phyloP scores from a whole-genome alignment of 345 rosid species.

The Microthlaspi erraticum region DNA sequence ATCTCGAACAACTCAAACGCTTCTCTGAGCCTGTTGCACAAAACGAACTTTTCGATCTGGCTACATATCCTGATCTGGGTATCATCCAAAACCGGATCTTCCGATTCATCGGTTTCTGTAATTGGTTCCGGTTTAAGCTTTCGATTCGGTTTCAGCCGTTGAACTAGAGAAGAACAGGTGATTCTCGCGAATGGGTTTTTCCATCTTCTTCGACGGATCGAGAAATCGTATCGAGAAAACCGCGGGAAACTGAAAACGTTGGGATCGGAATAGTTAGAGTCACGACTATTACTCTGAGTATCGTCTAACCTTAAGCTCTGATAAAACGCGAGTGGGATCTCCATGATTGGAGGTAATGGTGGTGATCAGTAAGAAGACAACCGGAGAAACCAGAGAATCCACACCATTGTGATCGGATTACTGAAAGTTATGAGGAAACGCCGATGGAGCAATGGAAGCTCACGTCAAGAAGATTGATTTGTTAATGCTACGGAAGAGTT shows the following conservation, averaged over 20 bases:
- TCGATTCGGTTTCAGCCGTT: constrained; percentile 60
- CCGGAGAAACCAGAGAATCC: constrained; percentile 15
- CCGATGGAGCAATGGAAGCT: no score
- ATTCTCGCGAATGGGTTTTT: constrained; percentile 47
- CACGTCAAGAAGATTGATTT: no score
- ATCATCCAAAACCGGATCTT: constrained; percentile 35
- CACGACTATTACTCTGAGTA: constrained; percentile 29
- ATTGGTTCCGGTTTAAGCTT: constrained; percentile 57
- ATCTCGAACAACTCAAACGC: constrained; percentile 89
- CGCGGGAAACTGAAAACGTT: constrained; percentile 40
- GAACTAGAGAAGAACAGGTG: constrained; percentile 56
- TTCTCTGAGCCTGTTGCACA: constrained; percentile 57
- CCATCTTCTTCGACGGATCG: constrained; percentile 52
- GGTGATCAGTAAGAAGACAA: constrained; percentile 19
- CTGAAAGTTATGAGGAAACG: no score
- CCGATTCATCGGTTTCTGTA: constrained; percentile 24
- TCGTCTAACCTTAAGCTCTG: constrained; percentile 55
- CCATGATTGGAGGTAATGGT: constrained; percentile 49
- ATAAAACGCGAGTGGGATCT: constrained; percentile 55
- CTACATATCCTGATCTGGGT: constrained; percentile 60
- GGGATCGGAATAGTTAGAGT: constrained; percentile 31
- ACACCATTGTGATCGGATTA: constrained; percentile 31
- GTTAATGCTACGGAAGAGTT: no score
- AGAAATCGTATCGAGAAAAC: constrained; percentile 51
- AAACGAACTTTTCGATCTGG: constrained; percentile 76